Evolutionary conservation across 805 yeast species (phyloP).

Genomic region (Tetrapisispora pingtungensis): DNA sequence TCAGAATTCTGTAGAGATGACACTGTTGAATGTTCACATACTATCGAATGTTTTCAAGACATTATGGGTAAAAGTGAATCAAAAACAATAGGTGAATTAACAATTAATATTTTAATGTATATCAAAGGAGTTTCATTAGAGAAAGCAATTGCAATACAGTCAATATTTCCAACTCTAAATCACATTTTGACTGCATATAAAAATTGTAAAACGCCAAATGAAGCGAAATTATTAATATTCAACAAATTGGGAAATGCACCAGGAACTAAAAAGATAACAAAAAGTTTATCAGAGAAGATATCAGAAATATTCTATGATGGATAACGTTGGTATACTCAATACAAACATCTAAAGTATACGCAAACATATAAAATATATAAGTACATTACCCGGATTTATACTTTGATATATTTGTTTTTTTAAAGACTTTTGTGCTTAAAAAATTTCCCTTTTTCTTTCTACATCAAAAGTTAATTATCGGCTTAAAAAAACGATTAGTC

Average conservation of each 20-base stretch:
- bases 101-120: conserved; percentile 65
- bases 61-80: conserved; percentile 60
- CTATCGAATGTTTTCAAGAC: conserved; percentile 48
- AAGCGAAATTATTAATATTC: conserved; percentile 21
- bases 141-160: conserved; percentile 72
- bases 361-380: no score
- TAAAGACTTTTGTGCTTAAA: no score
- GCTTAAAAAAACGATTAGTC: no score
- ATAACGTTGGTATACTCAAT: not conserved
- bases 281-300: conserved; percentile 26
- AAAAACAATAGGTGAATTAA: conserved; percentile 67
- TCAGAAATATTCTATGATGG: conserved; percentile 16
- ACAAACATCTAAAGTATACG: no score
- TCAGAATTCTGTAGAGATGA: conserved; percentile 32
- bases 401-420: no score
- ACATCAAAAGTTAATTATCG: no score
- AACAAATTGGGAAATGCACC: conserved; percentile 23
- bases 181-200: conserved; percentile 31
- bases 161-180: conserved; percentile 58
- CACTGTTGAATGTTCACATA: conserved; percentile 35
- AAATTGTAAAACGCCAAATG: conserved; percentile 17
- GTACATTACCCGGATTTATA: no score
- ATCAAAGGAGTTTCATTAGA: conserved; percentile 75
- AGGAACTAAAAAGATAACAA: conserved; percentile 27
- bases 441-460: no score